These are phyloP conservation scores for Canavalia gladiata DNA, from an alignment of 306 rosid species.

Conservation along the genomic window DNA sequence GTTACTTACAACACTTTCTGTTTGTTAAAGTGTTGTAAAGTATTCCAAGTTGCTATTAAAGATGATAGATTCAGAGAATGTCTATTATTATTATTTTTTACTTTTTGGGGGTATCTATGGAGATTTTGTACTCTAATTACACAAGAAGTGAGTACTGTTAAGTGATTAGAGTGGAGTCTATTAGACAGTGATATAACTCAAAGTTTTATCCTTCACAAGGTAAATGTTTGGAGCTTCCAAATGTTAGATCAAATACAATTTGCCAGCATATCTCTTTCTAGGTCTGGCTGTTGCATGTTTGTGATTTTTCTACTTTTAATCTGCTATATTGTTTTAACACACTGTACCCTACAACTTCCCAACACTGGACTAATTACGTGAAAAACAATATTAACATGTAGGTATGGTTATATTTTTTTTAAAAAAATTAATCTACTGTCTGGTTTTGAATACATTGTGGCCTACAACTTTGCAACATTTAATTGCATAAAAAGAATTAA, in stretches of 20 bases:
- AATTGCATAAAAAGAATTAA: no score
- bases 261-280: background rate
- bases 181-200: slow-evolving; percentile 89
- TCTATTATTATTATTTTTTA: slow-evolving; percentile 79
- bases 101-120: slow-evolving; percentile 81
- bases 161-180: slow-evolving; percentile 92
- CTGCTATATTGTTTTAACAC: background rate
- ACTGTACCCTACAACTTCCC: slow-evolving; percentile 10
- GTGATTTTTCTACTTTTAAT: background rate
- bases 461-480: no score
- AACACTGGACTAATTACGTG: background rate
- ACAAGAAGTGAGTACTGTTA: slow-evolving; percentile 85
- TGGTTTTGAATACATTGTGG: no score
- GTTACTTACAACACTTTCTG: slow-evolving; percentile 82
- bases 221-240: slow-evolving; percentile 91
- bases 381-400: slow-evolving; percentile 2
- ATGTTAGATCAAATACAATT: slow-evolving; percentile 72
- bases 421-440: no score
- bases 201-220: slow-evolving; percentile 98
- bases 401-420: no score
- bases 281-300: slow-evolving; percentile 1
- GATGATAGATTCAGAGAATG: slow-evolving; percentile 95
- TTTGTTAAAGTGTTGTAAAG: slow-evolving; percentile 97
- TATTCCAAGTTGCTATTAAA: slow-evolving; percentile 92
- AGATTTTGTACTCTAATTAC: slow-evolving; percentile 83